These are phyloP conservation scores for Sicyos baderoa DNA, from an alignment of 306 rosid species.

Conservation along the genomic window DNA sequence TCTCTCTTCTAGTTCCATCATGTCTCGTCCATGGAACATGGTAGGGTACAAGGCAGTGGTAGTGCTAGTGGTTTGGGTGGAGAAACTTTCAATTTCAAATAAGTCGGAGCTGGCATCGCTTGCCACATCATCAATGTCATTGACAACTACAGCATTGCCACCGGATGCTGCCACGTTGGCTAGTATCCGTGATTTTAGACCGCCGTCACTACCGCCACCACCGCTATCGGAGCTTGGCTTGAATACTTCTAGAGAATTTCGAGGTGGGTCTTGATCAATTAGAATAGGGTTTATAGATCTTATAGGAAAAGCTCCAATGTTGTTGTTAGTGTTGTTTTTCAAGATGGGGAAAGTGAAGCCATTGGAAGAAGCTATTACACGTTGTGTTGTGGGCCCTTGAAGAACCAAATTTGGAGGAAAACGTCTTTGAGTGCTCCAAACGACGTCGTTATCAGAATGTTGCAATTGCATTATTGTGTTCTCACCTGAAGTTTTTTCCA, in stretches of 20 bases:
- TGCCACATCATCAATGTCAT: constrained; percentile 37
- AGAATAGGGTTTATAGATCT: not conserved
- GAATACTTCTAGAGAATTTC: constrained; percentile 51
- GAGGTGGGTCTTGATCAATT: constrained; percentile 34
- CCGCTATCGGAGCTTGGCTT: constrained; percentile 23
- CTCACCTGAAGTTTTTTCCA: not conserved
- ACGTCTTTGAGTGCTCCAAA: constrained; percentile 1
- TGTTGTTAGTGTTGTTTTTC: constrained; percentile 20
- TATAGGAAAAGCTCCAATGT: constrained; percentile 12
- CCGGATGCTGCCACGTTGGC: not conserved
- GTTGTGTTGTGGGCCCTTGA: constrained; percentile 24
- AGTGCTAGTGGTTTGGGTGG: constrained; percentile 29
- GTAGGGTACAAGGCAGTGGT: not conserved
- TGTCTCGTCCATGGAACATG: constrained; percentile 29
- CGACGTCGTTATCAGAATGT: not conserved
- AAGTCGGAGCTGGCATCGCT: constrained; percentile 89
- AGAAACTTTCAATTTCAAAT: constrained; percentile 80
- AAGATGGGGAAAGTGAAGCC: constrained; percentile 74
- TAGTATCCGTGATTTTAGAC: constrained; percentile 31
- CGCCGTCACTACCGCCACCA: not conserved
- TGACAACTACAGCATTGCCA: not conserved
- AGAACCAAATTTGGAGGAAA: constrained; percentile 21
- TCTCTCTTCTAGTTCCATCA: constrained; percentile 38
- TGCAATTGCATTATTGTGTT: constrained; percentile 1
- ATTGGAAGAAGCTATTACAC: constrained; percentile 24